Percentiles rank a stretch among this genome's conserved stretches.
Conservation (phyloP, 2,329 filamentous ascomycete genomes). For the Trichothecium sympodiale region DNA sequence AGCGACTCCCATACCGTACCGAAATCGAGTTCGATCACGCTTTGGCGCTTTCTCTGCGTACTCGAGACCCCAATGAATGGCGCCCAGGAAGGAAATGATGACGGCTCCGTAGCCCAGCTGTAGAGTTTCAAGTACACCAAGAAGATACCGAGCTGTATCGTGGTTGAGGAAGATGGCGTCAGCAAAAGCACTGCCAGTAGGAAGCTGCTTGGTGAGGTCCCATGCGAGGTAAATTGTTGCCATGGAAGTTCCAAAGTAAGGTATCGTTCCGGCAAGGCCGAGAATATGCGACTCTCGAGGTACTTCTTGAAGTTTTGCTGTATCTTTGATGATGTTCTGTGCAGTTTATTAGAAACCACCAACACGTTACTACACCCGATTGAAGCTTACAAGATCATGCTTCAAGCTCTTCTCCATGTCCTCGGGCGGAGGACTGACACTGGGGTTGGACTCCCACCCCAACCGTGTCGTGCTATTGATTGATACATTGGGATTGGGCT, state of each 20-base stretch:
- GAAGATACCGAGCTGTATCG: conserved; percentile 58
- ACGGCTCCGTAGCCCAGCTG: conserved; percentile 88
- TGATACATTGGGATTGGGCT: conserved; percentile 51
- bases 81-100: conserved; percentile 88
- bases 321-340: conserved; percentile 56
- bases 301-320: conserved; percentile 53
- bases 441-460: conserved; percentile 29
- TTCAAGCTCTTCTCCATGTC: conserved; percentile 24
- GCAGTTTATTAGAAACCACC: conserved; percentile 4
- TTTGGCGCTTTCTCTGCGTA: conserved; percentile 59
- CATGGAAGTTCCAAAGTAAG: conserved; percentile 76
- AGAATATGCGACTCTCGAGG: conserved; percentile 58
- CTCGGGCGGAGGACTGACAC: conserved; percentile 7
- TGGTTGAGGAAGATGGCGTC: conserved; percentile 49
- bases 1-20: conserved; percentile 74
- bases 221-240: conserved; percentile 74
- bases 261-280: conserved; percentile 68
- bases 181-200: conserved; percentile 45
- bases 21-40: conserved; percentile 55
- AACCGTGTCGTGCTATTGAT: conserved; percentile 43
- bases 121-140: conserved; percentile 70
- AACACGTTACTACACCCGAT: neutral
- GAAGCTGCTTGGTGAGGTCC: conserved; percentile 61
- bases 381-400: conserved; percentile 47
- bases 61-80: conserved; percentile 87